A percentile compares a stretch with the other conserved stretches of the same genome.
These are phyloP conservation scores for Lipomyces sp. DNA, from an alignment of 805 yeast genomes.

Conservation along the genomic window DNA sequence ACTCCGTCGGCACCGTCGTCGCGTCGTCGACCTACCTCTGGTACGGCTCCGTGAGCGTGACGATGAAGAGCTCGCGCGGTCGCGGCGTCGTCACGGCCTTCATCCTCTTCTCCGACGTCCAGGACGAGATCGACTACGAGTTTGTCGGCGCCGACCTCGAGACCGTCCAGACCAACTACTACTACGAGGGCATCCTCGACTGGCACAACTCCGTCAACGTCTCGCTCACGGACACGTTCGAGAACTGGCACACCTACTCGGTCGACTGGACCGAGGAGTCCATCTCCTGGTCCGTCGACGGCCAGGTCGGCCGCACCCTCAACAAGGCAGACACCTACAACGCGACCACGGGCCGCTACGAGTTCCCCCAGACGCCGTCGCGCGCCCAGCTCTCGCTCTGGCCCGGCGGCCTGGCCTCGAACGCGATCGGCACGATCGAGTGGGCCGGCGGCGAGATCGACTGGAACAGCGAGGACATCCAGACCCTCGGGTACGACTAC, in stretches of 20 bases:
- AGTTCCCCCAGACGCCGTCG: conserved; percentile 88
- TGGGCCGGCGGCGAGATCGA: conserved; percentile 82
- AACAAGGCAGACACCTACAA: conserved; percentile 52
- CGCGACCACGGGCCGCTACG: conserved; percentile 69
- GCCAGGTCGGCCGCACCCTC: conserved; percentile 64
- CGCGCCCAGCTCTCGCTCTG: conserved; percentile 58
- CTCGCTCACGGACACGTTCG: conserved; percentile 53
- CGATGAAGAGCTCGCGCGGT: conserved; percentile 67
- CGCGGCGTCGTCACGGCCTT: conserved; percentile 82
- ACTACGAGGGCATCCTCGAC: conserved; percentile 69
- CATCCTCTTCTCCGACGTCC: conserved; percentile 74
- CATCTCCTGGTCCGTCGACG: conserved; percentile 72
- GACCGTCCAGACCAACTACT: conserved; percentile 72
- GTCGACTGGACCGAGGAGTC: conserved; percentile 75
- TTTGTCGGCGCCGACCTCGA: conserved; percentile 72
- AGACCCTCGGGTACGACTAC: conserved; percentile 76
- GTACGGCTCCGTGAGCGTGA: conserved; percentile 78
- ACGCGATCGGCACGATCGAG: conserved; percentile 58
- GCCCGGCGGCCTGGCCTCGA: conserved; percentile 52
- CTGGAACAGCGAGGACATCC: conserved; percentile 76
- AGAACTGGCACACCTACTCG: conserved; percentile 72
- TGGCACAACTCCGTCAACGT: conserved; percentile 55
- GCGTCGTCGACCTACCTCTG: conserved; percentile 77
- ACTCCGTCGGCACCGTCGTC: conserved; percentile 71
- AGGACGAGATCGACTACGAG: conserved; percentile 90